Conservation (phyloP, 2,329 filamentous ascomycete species). For the Apiospora marii region DNA sequence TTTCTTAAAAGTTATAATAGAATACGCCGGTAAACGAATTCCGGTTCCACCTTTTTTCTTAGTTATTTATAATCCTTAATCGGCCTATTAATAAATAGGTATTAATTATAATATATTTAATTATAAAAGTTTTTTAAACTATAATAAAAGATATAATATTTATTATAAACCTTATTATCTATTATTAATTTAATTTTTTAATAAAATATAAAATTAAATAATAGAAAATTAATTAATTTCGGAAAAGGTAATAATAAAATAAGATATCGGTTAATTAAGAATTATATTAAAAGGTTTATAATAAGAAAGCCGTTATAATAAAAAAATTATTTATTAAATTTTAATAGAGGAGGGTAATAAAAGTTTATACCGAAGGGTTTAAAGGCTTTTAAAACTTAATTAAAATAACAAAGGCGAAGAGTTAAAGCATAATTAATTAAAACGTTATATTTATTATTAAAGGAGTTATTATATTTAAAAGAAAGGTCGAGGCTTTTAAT, state of each 20-base stretch:
- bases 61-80: too few relatives aligned
- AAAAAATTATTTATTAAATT: background rate
- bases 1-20: background rate
- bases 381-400: background rate
- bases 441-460: background rate
- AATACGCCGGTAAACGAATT: too few relatives aligned
- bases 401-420: background rate
- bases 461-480: background rate
- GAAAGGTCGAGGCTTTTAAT: background rate
- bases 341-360: background rate
- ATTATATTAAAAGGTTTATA: background rate
- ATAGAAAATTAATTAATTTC: too few relatives aligned
- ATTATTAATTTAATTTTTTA: too few relatives aligned
- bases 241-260: background rate
- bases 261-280: background rate
- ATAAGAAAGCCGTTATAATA: background rate
- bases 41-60: too few relatives aligned
- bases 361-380: background rate
- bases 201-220: too few relatives aligned
- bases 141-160: background rate
- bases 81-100: too few relatives aligned
- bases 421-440: background rate
- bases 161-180: too few relatives aligned
- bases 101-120: background rate
- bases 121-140: too few relatives aligned